Percentiles rank a stretch among this genome's conserved stretches.
These are phyloP conservation scores for Colletotrichum theobromicola DNA, from an alignment of 2,329 filamentous ascomycete genomes.

Conservation along the genomic window DNA sequence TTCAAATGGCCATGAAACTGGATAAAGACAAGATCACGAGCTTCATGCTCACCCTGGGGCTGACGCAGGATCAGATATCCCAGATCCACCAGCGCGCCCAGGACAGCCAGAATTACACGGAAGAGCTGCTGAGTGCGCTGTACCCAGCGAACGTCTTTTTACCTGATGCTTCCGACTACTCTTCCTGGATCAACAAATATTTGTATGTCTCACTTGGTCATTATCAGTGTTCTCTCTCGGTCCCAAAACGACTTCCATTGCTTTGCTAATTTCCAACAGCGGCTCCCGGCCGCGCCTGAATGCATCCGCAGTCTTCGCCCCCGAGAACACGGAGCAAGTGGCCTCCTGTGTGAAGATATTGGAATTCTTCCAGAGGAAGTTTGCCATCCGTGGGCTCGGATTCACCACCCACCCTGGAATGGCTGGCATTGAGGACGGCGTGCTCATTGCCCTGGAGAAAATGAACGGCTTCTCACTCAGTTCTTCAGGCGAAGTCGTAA, in stretches of 20 bases:
- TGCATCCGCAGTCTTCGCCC: neutral
- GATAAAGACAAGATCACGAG: neutral
- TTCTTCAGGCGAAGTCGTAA: neutral
- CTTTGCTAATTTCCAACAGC: neutral
- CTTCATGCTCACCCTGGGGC: neutral
- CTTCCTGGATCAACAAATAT: neutral
- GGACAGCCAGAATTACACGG: neutral
- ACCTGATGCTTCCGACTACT: neutral
- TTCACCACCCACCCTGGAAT: neutral
- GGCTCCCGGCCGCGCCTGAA: neutral
- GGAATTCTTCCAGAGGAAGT: neutral
- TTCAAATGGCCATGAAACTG: neutral
- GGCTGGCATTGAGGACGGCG: neutral
- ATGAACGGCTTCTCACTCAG: neutral
- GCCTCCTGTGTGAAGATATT: neutral
- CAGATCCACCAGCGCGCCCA: neutral
- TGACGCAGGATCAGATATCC: neutral
- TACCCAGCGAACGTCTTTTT: neutral
- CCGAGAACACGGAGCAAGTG: neutral
- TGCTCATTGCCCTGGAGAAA: neutral
- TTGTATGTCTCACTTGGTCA: neutral
- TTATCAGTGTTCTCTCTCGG: neutral
- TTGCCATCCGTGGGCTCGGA: neutral
- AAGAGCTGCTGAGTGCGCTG: neutral
- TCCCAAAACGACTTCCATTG: neutral